Conservation (phyloP, 441 rosid species). For the Gossypium aridum region DNA sequence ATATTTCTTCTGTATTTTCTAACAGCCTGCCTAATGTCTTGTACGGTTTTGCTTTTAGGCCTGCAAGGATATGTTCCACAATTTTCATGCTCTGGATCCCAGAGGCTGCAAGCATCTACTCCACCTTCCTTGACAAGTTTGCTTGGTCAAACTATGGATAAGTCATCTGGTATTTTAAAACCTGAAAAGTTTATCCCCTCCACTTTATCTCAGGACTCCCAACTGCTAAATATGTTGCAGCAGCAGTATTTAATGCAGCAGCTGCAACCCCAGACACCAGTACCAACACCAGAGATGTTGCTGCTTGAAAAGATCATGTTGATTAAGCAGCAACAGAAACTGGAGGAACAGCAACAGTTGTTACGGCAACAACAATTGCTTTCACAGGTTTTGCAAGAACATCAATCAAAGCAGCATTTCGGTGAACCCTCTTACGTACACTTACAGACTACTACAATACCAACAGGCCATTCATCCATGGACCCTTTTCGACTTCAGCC, state of each 20-base stretch:
- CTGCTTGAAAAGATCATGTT: conserved; percentile 62
- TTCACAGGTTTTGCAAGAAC: conserved; percentile 75
- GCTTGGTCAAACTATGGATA: conserved; percentile 59
- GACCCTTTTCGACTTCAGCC: conserved; percentile 49
- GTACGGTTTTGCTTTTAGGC: conserved; percentile 18
- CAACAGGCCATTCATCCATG: conserved; percentile 31
- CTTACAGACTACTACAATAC: conserved; percentile 34
- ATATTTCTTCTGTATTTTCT: not conserved
- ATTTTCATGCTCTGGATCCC: conserved; percentile 43
- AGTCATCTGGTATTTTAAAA: conserved; percentile 35
- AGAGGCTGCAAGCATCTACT: conserved; percentile 46
- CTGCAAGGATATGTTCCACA: not conserved
- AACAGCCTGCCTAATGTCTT: conserved; percentile 7
- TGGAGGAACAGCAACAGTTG: conserved; percentile 83
- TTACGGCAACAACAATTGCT: conserved; percentile 76
- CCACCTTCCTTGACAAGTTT: conserved; percentile 45
- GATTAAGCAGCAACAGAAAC: conserved; percentile 75
- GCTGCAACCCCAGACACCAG: conserved; percentile 57
- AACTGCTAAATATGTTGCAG: conserved; percentile 39
- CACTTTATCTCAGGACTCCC: conserved; percentile 54
- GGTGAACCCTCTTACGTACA: conserved; percentile 59
- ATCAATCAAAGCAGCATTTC: conserved; percentile 46
- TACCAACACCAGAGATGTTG: conserved; percentile 63
- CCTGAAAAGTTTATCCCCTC: conserved; percentile 43
- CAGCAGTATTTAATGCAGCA: conserved; percentile 63